A percentile compares a stretch with the other conserved stretches of the same genome.
phyloP scores from a whole-genome alignment of 768 basidiomycete species.

The Chalciporus pseudorubinellus region DNA sequence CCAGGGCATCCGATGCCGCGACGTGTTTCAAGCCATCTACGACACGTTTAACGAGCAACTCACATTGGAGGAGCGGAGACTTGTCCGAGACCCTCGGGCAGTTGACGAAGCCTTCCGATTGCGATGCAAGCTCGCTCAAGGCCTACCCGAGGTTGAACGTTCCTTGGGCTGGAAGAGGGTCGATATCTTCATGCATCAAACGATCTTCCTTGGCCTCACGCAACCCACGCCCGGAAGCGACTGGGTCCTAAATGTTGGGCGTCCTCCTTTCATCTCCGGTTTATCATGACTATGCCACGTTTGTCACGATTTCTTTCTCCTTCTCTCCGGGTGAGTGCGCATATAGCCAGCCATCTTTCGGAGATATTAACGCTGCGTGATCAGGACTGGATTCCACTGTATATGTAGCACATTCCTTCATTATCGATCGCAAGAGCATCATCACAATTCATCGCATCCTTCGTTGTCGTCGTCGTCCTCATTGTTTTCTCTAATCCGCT shows the following conservation, averaged over 20 bases:
- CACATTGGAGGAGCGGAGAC: slow-evolving; percentile 43
- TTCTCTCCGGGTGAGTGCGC: slow-evolving; percentile 19
- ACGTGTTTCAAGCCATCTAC: slow-evolving; percentile 59
- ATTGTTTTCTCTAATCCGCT: slow-evolving; percentile 6
- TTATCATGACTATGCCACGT: slow-evolving; percentile 6
- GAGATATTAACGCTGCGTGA: neutral
- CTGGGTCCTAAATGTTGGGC: slow-evolving; percentile 37
- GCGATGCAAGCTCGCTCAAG: slow-evolving; percentile 43
- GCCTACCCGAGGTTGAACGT: slow-evolving; percentile 40
- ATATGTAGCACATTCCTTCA: slow-evolving; percentile 19
- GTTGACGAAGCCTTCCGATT: slow-evolving; percentile 45
- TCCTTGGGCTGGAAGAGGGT: slow-evolving; percentile 53
- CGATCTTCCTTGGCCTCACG: slow-evolving; percentile 52
- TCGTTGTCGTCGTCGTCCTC: neutral
- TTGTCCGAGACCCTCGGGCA: slow-evolving; percentile 24
- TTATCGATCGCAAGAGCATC: slow-evolving; percentile 12
- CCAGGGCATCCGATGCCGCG: slow-evolving; percentile 49
- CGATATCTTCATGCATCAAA: slow-evolving; percentile 51
- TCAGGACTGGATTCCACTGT: slow-evolving; percentile 25
- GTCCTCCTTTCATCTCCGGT: slow-evolving; percentile 4
- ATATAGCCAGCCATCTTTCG: neutral
- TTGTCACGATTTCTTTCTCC: slow-evolving; percentile 4
- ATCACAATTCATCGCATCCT: slow-evolving; percentile 8
- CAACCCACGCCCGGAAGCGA: slow-evolving; percentile 34
- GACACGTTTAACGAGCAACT: slow-evolving; percentile 45